These are phyloP conservation scores for Uncinocarpus reesii DNA, from an alignment of 2,329 filamentous ascomycete genomes.

Conservation along the genomic window DNA sequence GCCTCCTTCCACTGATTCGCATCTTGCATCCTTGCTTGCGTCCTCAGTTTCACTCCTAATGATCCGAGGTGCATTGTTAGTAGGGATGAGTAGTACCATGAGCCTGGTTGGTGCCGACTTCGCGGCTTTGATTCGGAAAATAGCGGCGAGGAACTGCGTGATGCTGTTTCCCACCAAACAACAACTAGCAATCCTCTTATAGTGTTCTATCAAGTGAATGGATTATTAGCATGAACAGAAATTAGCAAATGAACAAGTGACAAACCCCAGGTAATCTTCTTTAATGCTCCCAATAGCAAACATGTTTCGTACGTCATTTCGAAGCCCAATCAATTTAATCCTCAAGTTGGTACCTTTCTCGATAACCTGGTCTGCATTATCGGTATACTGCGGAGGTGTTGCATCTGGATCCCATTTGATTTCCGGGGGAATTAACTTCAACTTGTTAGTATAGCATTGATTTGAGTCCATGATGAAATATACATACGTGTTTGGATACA, in stretches of 20 bases:
- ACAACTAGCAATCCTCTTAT: too few relatives aligned
- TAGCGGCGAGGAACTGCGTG: background rate
- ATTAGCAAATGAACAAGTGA: background rate
- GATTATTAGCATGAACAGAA: background rate
- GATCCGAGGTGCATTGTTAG: too few relatives aligned
- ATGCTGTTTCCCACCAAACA: background rate
- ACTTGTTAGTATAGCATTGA: constrained; percentile 18
- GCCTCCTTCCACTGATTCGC: too few relatives aligned
- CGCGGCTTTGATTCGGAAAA: background rate
- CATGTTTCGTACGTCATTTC: constrained; percentile 88
- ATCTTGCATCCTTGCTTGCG: too few relatives aligned
- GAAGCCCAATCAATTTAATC: constrained; percentile 85
- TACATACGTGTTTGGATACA: constrained; percentile 58
- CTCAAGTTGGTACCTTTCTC: constrained; percentile 89
- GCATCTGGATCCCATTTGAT: constrained; percentile 94
- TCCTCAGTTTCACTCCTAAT: too few relatives aligned
- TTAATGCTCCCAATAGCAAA: constrained; percentile 97
- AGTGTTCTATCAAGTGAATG: background rate
- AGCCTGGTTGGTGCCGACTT: too few relatives aligned
- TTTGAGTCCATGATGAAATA: constrained; percentile 20
- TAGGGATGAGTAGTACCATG: too few relatives aligned
- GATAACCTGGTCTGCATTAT: constrained; percentile 87
- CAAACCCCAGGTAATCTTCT: constrained; percentile 48
- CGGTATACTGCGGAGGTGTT: constrained; percentile 91
- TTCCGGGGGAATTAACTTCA: constrained; percentile 75